Conservation (phyloP, 1,139 yeast species). For the Hyphopichia khmerensis region DNA sequence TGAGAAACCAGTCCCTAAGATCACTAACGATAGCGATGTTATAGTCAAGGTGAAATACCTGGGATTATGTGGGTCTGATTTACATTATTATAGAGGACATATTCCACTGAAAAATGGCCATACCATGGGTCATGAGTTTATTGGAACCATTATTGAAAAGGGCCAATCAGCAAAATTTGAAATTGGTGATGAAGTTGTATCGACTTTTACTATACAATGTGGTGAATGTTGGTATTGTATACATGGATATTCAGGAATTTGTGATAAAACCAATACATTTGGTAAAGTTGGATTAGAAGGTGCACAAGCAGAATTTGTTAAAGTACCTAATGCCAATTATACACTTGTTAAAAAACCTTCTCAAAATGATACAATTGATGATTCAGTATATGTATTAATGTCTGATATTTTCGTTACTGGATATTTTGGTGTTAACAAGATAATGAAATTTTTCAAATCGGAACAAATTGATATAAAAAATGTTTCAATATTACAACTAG, state of each 20-base stretch:
- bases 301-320: conserved; percentile 59
- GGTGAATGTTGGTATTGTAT: conserved; percentile 56
- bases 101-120: conserved; percentile 36
- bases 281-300: conserved; percentile 57
- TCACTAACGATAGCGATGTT: conserved; percentile 44
- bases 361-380: conserved; percentile 21
- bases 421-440: conserved; percentile 54
- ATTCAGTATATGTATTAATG: conserved; percentile 54
- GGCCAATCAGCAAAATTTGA: conserved; percentile 34
- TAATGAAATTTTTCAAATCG: conserved; percentile 38
- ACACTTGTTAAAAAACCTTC: conserved; percentile 46
- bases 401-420: conserved; percentile 71
- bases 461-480: conserved; percentile 26
- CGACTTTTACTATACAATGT: conserved; percentile 56
- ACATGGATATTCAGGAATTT: conserved; percentile 53
- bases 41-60: conserved; percentile 52
- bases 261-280: conserved; percentile 51
- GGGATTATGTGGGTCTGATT: conserved; percentile 63
- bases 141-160: conserved; percentile 39
- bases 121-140: conserved; percentile 51
- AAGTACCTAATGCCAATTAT: conserved; percentile 56
- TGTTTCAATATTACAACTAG: conserved; percentile 49
- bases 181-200: conserved; percentile 46
- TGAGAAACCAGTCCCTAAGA: conserved; percentile 42
- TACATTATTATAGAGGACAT: conserved; percentile 61